These are phyloP conservation scores for Babesia microti DNA, from an alignment of 169 alveolate species.

Conservation along the genomic window DNA sequence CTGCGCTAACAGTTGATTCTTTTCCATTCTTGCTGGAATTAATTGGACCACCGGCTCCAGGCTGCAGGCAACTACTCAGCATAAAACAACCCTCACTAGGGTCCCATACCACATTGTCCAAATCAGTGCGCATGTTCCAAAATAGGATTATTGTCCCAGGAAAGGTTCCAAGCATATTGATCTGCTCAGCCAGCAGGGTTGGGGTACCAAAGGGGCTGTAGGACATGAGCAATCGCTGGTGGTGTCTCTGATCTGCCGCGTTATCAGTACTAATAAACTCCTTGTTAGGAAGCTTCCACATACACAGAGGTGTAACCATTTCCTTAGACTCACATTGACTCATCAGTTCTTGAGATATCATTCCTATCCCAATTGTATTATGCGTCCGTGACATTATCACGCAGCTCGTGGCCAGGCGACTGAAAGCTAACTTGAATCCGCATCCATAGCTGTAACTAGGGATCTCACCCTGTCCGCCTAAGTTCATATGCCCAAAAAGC, in stretches of 20 bases:
- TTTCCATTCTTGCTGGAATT: conserved; percentile 2
- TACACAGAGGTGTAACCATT: conserved; percentile 66
- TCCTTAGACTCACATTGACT: conserved; percentile 62
- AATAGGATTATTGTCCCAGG: conserved; percentile 72
- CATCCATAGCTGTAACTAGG: conserved; percentile 63
- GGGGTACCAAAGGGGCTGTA: conserved; percentile 76
- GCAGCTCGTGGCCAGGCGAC: conserved; percentile 70
- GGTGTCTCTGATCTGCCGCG: conserved; percentile 74
- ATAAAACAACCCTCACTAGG: conserved; percentile 54
- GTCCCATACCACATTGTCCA: conserved; percentile 56
- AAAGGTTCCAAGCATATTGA: conserved; percentile 65
- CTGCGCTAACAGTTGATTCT: background rate
- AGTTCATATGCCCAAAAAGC: conserved; percentile 57
- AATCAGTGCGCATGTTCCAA: conserved; percentile 73
- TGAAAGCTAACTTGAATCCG: conserved; percentile 78
- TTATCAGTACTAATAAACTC: conserved; percentile 70
- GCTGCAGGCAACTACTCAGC: conserved; percentile 39
- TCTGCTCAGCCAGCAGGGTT: conserved; percentile 72
- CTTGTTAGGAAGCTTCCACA: conserved; percentile 79
- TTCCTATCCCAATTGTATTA: conserved; percentile 74
- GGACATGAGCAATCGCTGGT: conserved; percentile 72
- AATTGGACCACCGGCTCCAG: conserved; percentile 17
- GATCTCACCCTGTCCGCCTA: conserved; percentile 29
- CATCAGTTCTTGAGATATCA: conserved; percentile 69
- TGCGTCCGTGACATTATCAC: conserved; percentile 75